Evolutionary conservation across 495 filamentous ascomycete species (phyloP).

Genomic region (Hypoxylon fuscum): DNA sequence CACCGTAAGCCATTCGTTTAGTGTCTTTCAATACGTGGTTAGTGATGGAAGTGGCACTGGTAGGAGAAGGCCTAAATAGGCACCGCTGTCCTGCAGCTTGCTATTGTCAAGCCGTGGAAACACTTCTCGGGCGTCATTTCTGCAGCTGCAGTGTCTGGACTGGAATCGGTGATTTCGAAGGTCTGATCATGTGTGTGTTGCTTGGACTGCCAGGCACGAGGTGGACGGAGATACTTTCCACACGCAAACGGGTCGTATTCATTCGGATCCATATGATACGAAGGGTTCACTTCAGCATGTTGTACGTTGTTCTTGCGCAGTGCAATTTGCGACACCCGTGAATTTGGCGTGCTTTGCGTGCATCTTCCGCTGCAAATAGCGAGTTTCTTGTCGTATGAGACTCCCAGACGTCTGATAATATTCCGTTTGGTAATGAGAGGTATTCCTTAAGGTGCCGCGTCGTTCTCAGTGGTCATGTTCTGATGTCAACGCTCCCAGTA

Average conservation of each 20-base stretch:
- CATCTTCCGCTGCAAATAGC: no score
- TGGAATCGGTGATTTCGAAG: conserved; percentile 39
- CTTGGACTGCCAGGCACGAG: conserved; percentile 14
- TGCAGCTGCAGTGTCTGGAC: conserved; percentile 31
- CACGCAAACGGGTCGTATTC: conserved; percentile 48
- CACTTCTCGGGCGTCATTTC: conserved; percentile 16
- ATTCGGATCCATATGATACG: conserved; percentile 20
- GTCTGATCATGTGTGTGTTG: conserved; percentile 12
- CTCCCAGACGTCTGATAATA: no score
- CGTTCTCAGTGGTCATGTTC: no score
- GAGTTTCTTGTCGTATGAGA: no score
- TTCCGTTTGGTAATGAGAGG: no score
- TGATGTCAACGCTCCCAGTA: no score
- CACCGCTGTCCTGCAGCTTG: conserved; percentile 48
- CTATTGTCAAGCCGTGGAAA: conserved; percentile 49
- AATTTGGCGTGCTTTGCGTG: conserved; percentile 14
- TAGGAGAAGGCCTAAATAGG: no score
- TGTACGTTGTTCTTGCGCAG: conserved; percentile 7
- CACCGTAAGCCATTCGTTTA: no score
- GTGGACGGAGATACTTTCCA: conserved; percentile 16
- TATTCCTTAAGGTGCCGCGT: no score
- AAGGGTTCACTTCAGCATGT: conserved; percentile 16
- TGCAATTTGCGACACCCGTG: neutral
- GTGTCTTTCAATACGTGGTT: no score
- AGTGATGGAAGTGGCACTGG: no score